These are phyloP conservation scores for Biancaea sappan DNA, from an alignment of 306 rosid species.

Conservation along the genomic window DNA sequence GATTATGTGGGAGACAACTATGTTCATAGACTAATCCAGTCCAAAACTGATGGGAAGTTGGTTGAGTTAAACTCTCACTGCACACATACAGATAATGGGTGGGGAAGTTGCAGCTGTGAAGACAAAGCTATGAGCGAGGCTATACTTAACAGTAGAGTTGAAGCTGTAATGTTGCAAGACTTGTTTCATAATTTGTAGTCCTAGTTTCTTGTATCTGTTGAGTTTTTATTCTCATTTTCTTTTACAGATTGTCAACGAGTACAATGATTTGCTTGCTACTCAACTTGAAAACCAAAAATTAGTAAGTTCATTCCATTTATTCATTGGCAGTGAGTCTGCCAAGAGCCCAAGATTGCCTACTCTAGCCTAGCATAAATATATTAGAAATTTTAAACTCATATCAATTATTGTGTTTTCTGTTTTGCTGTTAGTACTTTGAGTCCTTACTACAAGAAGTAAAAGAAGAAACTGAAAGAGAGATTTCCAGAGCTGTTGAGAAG, in stretches of 20 bases:
- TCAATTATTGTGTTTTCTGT: conserved; percentile 12
- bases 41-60: conserved; percentile 95
- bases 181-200: conserved; percentile 3
- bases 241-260: conserved; percentile 82
- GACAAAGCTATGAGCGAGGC: conserved; percentile 81
- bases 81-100: conserved; percentile 49
- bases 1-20: conserved; percentile 96
- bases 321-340: conserved; percentile 21
- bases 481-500: conserved; percentile 73
- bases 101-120: conserved; percentile 69
- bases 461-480: conserved; percentile 75
- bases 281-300: conserved; percentile 94
- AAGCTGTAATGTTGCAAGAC: conserved; percentile 70
- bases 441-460: conserved; percentile 84
- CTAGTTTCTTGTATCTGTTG: conserved; percentile 14
- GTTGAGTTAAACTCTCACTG: conserved; percentile 87
- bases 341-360: conserved; percentile 18
- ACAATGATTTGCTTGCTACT: conserved; percentile 83
- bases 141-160: conserved; percentile 86
- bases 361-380: conserved; percentile 1
- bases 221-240: conserved; percentile 35
- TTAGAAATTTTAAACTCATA: neutral
- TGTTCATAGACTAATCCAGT: conserved; percentile 89
- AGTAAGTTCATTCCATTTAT: conserved; percentile 47
- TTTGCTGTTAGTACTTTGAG: conserved; percentile 78